A percentile compares a stretch with the other conserved stretches of the same genome.
These are phyloP conservation scores for Xylaria intraflava DNA, from an alignment of 495 filamentous ascomycete genomes.

Conservation along the genomic window DNA sequence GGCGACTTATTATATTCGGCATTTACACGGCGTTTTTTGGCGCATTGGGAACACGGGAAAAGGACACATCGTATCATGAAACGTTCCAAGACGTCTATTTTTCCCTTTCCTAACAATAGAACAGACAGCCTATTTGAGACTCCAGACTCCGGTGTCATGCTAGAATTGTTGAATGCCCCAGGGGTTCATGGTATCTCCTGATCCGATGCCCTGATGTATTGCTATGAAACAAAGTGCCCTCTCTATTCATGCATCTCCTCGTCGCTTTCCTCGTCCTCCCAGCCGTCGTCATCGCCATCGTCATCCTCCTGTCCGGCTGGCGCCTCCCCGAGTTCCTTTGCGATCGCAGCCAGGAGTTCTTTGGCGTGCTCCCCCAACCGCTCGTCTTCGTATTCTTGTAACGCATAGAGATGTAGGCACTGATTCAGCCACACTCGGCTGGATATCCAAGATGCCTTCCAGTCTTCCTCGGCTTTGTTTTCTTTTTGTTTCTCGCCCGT, in stretches of 20 bases:
- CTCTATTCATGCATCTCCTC: constrained; percentile 32
- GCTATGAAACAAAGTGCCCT: neutral
- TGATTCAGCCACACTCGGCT: constrained; percentile 56
- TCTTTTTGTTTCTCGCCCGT: constrained; percentile 61
- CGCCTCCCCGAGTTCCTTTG: constrained; percentile 48
- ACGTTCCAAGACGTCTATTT: constrained; percentile 5
- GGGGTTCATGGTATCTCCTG: constrained; percentile 21
- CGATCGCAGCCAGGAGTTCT: constrained; percentile 53
- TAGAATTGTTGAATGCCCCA: constrained; percentile 11
- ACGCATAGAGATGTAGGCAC: constrained; percentile 52
- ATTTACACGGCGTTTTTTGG: constrained; percentile 24
- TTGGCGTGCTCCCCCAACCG: constrained; percentile 57
- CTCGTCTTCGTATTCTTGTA: constrained; percentile 67
- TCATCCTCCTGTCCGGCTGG: constrained; percentile 41
- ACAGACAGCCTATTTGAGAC: constrained; percentile 15
- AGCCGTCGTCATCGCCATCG: constrained; percentile 40
- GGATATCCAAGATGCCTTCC: constrained; percentile 46
- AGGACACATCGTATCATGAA: constrained; percentile 4
- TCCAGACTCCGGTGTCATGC: constrained; percentile 23
- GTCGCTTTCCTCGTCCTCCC: constrained; percentile 47
- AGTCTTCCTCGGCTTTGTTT: constrained; percentile 31
- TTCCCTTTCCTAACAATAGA: constrained; percentile 1
- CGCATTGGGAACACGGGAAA: constrained; percentile 13
- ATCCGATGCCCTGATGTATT: constrained; percentile 14
- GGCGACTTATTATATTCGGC: constrained; percentile 8